Percentiles rank a stretch among this genome's conserved stretches.
Evolutionary conservation across 495 filamentous ascomycete genomes (phyloP).

Genomic region (Hypoxylon cercidicola): DNA sequence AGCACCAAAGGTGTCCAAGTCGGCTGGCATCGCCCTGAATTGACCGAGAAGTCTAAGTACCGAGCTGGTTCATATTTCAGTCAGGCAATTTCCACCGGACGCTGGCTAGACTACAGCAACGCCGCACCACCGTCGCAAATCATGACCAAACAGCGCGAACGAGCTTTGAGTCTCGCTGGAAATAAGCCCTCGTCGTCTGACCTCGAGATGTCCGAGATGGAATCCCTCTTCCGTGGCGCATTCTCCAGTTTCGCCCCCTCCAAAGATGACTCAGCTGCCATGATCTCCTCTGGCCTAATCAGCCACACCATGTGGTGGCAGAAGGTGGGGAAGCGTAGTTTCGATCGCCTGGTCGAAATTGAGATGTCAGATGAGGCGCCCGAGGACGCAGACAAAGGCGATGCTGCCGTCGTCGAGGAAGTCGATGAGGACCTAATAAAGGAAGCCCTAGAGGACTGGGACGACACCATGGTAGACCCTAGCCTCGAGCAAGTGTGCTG

Average conservation of each 20-base stretch:
- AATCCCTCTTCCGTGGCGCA: constrained; percentile 79
- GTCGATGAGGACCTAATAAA: constrained; percentile 60
- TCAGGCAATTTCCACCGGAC: constrained; percentile 67
- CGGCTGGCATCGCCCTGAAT: constrained; percentile 69
- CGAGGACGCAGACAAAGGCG: constrained; percentile 50
- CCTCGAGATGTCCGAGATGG: constrained; percentile 70
- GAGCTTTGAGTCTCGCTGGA: constrained; percentile 74
- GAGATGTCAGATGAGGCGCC: constrained; percentile 53
- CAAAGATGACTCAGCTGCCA: constrained; percentile 79
- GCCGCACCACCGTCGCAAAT: constrained; percentile 66
- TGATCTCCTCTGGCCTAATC: constrained; percentile 75
- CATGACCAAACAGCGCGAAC: constrained; percentile 75
- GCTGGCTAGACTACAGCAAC: constrained; percentile 76
- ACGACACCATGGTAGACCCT: constrained; percentile 61
- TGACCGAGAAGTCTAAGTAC: constrained; percentile 64
- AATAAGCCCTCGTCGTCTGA: constrained; percentile 63
- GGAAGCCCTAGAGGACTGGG: constrained; percentile 58
- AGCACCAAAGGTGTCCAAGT: constrained; percentile 69
- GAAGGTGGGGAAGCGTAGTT: constrained; percentile 71
- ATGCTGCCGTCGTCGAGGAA: constrained; percentile 42
- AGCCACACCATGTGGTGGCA: constrained; percentile 86
- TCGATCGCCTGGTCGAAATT: constrained; percentile 56
- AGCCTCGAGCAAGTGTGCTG: constrained; percentile 61
- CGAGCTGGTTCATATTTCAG: constrained; percentile 64
- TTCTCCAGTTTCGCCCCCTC: constrained; percentile 91